Conservation (phyloP, 257 asterid species). For the Solanum peruvianum region DNA sequence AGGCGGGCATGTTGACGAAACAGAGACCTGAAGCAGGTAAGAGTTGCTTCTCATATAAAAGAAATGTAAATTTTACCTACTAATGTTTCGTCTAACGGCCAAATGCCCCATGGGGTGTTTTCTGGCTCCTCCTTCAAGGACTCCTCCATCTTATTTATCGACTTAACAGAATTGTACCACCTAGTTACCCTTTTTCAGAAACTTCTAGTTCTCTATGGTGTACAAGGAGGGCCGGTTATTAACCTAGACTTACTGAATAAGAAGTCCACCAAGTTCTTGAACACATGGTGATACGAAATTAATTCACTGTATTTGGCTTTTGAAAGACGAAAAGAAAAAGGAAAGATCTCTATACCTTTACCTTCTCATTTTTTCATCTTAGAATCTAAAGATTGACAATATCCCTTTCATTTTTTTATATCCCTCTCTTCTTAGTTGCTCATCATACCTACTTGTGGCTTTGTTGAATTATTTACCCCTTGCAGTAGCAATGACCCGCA, state of each 20-base stretch:
- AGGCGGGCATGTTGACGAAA: not conserved
- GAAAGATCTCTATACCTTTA: not conserved
- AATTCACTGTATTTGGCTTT: not conserved
- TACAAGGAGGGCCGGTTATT: not conserved
- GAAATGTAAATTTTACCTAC: slow-evolving; percentile 24
- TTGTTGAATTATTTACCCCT: not conserved
- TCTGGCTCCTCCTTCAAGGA: slow-evolving; percentile 34
- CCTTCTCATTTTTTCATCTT: not conserved
- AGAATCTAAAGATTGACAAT: not conserved
- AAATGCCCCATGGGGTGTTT: slow-evolving; percentile 46
- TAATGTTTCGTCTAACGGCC: slow-evolving; percentile 36
- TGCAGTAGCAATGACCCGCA: not conserved
- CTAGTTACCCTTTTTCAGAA: not conserved
- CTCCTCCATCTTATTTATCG: not conserved
- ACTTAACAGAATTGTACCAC: not conserved
- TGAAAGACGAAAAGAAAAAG: not conserved
- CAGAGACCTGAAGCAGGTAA: not conserved
- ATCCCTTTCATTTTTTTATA: not conserved
- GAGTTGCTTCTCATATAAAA: not conserved
- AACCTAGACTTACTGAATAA: not conserved
- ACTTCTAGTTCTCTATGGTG: not conserved
- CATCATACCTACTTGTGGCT: not conserved
- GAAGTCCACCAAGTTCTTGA: not conserved
- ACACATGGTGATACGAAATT: not conserved
- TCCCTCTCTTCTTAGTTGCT: not conserved